Evolutionary conservation across 805 yeast genomes (phyloP).

Genomic region (Wickerhamiella siamensis): DNA sequence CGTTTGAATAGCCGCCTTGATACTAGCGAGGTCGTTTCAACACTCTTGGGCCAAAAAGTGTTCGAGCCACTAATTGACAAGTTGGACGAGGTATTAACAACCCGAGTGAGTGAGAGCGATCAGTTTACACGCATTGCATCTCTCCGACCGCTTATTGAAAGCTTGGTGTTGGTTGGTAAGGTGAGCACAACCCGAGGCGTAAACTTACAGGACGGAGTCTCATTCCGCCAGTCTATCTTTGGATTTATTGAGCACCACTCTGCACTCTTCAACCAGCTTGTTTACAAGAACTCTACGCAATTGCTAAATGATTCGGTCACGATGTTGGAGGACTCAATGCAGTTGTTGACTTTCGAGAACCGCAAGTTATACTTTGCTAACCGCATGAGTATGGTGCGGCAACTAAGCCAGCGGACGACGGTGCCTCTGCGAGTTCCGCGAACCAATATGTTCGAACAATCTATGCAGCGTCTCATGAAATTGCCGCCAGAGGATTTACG

Average conservation of each 20-base stretch:
- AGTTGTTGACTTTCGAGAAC: constrained; percentile 86
- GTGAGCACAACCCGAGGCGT: constrained; percentile 52
- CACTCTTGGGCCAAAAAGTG: neutral
- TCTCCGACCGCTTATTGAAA: constrained; percentile 73
- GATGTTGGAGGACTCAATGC: constrained; percentile 73
- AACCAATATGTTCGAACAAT: constrained; percentile 82
- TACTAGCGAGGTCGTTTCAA: neutral
- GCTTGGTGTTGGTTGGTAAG: constrained; percentile 92
- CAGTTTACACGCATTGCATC: constrained; percentile 61
- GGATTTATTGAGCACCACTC: constrained; percentile 81
- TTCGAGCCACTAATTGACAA: neutral
- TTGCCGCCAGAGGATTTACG: constrained; percentile 56
- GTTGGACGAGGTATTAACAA: constrained; percentile 46
- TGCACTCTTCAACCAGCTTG: constrained; percentile 80
- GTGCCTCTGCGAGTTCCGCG: constrained; percentile 60
- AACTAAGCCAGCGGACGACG: constrained; percentile 14
- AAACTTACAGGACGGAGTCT: constrained; percentile 36
- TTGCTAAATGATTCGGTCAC: constrained; percentile 93
- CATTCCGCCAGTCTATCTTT: constrained; percentile 65
- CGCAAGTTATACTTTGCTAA: constrained; percentile 75
- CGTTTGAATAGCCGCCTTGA: neutral
- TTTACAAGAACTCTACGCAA: constrained; percentile 67
- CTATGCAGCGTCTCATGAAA: constrained; percentile 70
- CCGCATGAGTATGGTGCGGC: constrained; percentile 27
- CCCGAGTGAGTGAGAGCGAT: constrained; percentile 43